phyloP scores from a whole-genome alignment of 2,329 filamentous ascomycete genomes.

The Cadophora gregata region DNA sequence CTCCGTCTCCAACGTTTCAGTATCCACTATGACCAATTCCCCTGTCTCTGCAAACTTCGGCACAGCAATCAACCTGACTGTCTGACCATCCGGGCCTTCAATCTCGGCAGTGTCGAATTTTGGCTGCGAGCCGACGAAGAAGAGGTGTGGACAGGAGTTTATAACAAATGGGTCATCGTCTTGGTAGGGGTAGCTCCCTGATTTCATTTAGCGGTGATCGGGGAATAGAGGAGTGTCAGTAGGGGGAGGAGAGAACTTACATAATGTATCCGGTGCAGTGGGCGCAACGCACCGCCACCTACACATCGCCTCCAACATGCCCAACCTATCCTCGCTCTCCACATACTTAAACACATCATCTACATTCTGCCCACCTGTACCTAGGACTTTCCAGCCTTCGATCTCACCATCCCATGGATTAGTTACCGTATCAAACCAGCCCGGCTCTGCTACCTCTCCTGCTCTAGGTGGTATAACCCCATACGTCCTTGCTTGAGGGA shows the following conservation, averaged over 20 bases:
- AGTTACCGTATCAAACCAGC: constrained; percentile 88
- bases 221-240: neutral
- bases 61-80: constrained; percentile 79
- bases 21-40: constrained; percentile 82
- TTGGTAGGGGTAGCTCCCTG: constrained; percentile 96
- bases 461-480: constrained; percentile 49
- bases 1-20: constrained; percentile 73
- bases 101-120: constrained; percentile 76
- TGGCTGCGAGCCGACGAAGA: constrained; percentile 86
- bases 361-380: constrained; percentile 89
- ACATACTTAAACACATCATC: constrained; percentile 95
- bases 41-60: constrained; percentile 81
- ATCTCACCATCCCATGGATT: constrained; percentile 94
- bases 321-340: constrained; percentile 74
- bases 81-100: constrained; percentile 69
- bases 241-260: constrained; percentile 58
- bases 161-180: constrained; percentile 91
- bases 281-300: constrained; percentile 91
- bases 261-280: constrained; percentile 93
- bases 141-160: constrained; percentile 84
- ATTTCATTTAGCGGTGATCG: constrained; percentile 19
- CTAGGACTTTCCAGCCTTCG: constrained; percentile 87
- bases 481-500: constrained; percentile 77
- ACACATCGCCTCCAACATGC: constrained; percentile 94
- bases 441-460: constrained; percentile 53